These are phyloP conservation scores for Arthrinium puccinioides DNA, from an alignment of 2,329 filamentous ascomycete species.

Conservation along the genomic window DNA sequence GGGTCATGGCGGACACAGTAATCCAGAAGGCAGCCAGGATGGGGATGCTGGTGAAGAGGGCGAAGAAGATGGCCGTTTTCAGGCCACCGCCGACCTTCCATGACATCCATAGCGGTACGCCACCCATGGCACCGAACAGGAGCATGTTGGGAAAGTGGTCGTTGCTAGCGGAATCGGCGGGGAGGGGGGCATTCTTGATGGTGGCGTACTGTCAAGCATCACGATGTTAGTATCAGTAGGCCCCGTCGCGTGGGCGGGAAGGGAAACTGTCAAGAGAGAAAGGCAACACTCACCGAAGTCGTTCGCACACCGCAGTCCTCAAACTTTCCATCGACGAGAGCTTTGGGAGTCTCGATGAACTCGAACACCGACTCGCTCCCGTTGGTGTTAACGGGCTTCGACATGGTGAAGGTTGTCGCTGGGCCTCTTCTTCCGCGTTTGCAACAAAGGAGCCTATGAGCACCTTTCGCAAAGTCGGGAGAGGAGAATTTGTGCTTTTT, in stretches of 20 bases:
- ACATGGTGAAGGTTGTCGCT: slow-evolving; percentile 29
- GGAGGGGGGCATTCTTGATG: slow-evolving; percentile 91
- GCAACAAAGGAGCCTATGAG: not conserved
- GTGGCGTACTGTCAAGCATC: slow-evolving; percentile 60
- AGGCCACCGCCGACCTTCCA: slow-evolving; percentile 80
- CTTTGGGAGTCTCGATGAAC: slow-evolving; percentile 53
- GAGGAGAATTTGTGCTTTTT: not conserved
- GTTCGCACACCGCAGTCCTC: slow-evolving; percentile 49
- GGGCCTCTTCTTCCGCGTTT: not conserved
- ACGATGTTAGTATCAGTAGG: not conserved
- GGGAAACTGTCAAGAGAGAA: not conserved
- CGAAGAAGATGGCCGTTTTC: slow-evolving; percentile 84
- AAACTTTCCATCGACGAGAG: slow-evolving; percentile 41
- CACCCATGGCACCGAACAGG: slow-evolving; percentile 62
- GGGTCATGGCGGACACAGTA: slow-evolving; percentile 69
- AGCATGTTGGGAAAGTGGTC: slow-evolving; percentile 82
- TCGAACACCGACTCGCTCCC: slow-evolving; percentile 52
- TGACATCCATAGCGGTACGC: slow-evolving; percentile 72
- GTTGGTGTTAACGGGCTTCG: slow-evolving; percentile 28
- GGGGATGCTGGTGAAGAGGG: slow-evolving; percentile 68
- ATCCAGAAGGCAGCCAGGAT: slow-evolving; percentile 80
- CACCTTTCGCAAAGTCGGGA: not conserved
- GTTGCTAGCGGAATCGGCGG: slow-evolving; percentile 77
- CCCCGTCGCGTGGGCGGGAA: slow-evolving; percentile 2
- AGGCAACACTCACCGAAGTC: slow-evolving; percentile 36